Evolutionary conservation across 1,139 yeast genomes (phyloP).

Genomic region (Sugiyamaella paludigena): DNA sequence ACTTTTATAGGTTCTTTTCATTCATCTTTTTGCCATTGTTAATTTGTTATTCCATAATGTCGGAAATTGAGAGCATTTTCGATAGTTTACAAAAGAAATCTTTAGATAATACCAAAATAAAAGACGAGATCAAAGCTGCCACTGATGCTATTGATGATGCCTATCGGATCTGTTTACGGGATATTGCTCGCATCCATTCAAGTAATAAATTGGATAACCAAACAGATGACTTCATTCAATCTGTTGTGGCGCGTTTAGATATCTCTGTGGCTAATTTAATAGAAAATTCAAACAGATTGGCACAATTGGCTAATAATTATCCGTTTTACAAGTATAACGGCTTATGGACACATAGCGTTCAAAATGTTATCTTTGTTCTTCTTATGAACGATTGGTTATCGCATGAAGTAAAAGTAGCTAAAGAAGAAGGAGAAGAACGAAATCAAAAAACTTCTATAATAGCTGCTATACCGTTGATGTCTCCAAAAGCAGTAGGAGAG

Average conservation of each 20-base stretch:
- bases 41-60: slow-evolving; percentile 7
- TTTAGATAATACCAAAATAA: slow-evolving; percentile 7
- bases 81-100: slow-evolving; percentile 12
- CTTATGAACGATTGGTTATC: slow-evolving; percentile 3
- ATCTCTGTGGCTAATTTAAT: slow-evolving; percentile 2
- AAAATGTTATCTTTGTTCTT: slow-evolving; percentile 25
- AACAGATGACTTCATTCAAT: neutral
- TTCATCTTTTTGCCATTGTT: neutral
- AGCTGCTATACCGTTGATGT: neutral
- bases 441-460: no score
- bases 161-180: slow-evolving; percentile 16
- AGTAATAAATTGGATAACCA: slow-evolving; percentile 1
- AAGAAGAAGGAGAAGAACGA: neutral
- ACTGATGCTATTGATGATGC: slow-evolving; percentile 16
- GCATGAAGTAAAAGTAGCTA: neutral
- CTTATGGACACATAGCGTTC: slow-evolving; percentile 29
- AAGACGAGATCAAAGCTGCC: slow-evolving; percentile 17
- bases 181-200: slow-evolving; percentile 21
- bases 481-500: slow-evolving; percentile 1
- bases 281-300: slow-evolving; percentile 5
- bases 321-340: slow-evolving; percentile 31
- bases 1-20: neutral
- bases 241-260: slow-evolving; percentile 1
- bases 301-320: slow-evolving; percentile 12
- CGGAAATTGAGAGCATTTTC: slow-evolving; percentile 9